Conservation (phyloP, 2,329 filamentous ascomycete genomes). For the Pyrenophora tritici-repentis region DNA sequence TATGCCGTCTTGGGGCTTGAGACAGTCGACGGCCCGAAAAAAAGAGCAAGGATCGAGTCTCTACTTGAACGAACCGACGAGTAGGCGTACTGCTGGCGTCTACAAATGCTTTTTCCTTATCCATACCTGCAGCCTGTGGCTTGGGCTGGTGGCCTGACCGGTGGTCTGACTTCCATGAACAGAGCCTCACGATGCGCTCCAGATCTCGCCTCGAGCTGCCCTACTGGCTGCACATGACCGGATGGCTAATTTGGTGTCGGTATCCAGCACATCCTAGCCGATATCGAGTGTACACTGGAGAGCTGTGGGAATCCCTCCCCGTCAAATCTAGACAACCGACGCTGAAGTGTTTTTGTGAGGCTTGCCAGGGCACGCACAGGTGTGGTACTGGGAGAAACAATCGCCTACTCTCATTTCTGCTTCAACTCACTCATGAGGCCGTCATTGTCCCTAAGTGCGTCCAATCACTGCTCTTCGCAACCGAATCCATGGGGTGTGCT, state of each 20-base stretch:
- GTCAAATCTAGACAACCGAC: background rate
- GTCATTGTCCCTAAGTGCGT: background rate
- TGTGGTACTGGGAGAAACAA: no score
- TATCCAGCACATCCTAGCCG: background rate
- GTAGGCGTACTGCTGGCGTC: constrained; percentile 1
- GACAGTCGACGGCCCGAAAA: constrained; percentile 12
- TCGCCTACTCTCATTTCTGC: background rate
- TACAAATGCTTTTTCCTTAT: constrained; percentile 11
- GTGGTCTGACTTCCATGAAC: constrained; percentile 11
- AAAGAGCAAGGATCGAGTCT: constrained; percentile 5
- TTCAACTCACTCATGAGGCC: background rate
- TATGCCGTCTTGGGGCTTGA: constrained; percentile 13
- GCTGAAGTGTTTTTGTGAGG: background rate
- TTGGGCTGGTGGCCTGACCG: constrained; percentile 12
- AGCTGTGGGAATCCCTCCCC: no score
- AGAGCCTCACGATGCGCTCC: constrained; percentile 24
- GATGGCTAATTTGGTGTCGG: background rate
- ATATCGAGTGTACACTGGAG: background rate
- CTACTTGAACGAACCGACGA: background rate
- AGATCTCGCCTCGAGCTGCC: background rate
- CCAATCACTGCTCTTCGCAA: constrained; percentile 12
- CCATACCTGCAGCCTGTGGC: constrained; percentile 1
- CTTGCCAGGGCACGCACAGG: no score
- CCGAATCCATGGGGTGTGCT: constrained; percentile 10
- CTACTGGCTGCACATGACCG: constrained; percentile 5